Conservation (phyloP, 1,284 basidiomycete species). For the Somion occarium region DNA sequence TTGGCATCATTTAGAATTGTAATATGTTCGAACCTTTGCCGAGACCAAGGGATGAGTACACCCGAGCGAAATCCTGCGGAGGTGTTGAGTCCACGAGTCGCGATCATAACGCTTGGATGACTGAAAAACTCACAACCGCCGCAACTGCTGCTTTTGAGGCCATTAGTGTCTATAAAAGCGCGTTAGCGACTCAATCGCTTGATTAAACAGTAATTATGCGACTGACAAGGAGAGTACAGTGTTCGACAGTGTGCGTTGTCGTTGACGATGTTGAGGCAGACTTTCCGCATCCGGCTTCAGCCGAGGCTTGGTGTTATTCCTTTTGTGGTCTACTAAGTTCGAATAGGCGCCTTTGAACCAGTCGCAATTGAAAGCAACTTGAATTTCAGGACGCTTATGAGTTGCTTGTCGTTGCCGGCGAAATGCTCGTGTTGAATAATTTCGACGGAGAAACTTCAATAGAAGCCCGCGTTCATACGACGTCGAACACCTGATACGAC, state of each 20-base stretch:
- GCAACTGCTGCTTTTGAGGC: slow-evolving; percentile 78
- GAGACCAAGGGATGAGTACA: slow-evolving; percentile 87
- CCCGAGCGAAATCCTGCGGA: slow-evolving; percentile 83
- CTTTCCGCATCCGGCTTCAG: slow-evolving; percentile 7
- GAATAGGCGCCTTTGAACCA: too few species aligned
- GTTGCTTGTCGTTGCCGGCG: too few species aligned
- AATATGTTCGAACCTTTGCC: slow-evolving; percentile 66
- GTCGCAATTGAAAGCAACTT: too few species aligned
- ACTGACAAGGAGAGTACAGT: not conserved
- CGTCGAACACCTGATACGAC: too few species aligned
- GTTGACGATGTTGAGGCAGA: slow-evolving; percentile 1
- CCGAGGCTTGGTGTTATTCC: not conserved
- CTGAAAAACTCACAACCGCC: slow-evolving; percentile 61
- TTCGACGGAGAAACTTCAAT: too few species aligned
- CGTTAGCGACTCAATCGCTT: not conserved
- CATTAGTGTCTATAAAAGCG: slow-evolving; percentile 39
- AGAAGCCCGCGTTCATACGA: too few species aligned
- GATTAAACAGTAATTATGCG: not conserved
- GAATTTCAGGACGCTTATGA: too few species aligned
- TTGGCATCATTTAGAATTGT: not conserved
- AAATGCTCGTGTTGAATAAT: too few species aligned
- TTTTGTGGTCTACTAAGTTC: not conserved
- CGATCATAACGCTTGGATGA: slow-evolving; percentile 6
- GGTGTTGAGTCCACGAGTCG: slow-evolving; percentile 13
- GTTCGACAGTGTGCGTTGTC: not conserved